These are phyloP conservation scores for Pichia sp. DNA, from an alignment of 1,139 yeast genomes.

Conservation along the genomic window DNA sequence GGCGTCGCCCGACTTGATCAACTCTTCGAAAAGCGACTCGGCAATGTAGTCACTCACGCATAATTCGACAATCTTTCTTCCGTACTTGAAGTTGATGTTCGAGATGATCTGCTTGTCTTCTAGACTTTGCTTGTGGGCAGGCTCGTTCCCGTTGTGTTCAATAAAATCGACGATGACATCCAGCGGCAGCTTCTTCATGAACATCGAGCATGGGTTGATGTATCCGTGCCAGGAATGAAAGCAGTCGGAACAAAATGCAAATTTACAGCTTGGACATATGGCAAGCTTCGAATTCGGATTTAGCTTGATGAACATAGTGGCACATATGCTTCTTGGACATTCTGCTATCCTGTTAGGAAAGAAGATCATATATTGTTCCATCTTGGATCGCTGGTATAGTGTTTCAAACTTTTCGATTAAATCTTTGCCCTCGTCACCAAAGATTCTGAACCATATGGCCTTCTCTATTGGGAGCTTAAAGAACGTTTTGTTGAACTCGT, in stretches of 20 bases:
- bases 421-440: conserved; percentile 21
- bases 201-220: conserved; percentile 44
- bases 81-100: conserved; percentile 47
- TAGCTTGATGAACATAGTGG: conserved; percentile 45
- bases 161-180: conserved; percentile 44
- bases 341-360: conserved; percentile 50
- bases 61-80: conserved; percentile 42
- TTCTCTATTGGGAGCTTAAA: conserved; percentile 41
- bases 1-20: conserved; percentile 41
- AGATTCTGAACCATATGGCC: conserved; percentile 31
- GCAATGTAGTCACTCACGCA: conserved; percentile 48
- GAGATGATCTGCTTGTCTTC: conserved; percentile 24
- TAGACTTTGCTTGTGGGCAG: conserved; percentile 26
- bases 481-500: conserved; percentile 29
- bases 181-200: conserved; percentile 39
- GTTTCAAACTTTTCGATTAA: conserved; percentile 40
- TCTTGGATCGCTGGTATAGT: conserved; percentile 40
- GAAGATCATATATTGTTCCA: conserved; percentile 44
- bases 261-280: conserved; percentile 50
- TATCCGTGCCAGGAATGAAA: conserved; percentile 67
- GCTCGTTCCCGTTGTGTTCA: conserved; percentile 24
- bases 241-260: conserved; percentile 63
- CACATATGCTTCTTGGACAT: conserved; percentile 51
- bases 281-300: conserved; percentile 53
- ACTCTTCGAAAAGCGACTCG: conserved; percentile 47